phyloP scores from a whole-genome alignment of 148 eudicot species.

The Arctostaphylos glauca region DNA sequence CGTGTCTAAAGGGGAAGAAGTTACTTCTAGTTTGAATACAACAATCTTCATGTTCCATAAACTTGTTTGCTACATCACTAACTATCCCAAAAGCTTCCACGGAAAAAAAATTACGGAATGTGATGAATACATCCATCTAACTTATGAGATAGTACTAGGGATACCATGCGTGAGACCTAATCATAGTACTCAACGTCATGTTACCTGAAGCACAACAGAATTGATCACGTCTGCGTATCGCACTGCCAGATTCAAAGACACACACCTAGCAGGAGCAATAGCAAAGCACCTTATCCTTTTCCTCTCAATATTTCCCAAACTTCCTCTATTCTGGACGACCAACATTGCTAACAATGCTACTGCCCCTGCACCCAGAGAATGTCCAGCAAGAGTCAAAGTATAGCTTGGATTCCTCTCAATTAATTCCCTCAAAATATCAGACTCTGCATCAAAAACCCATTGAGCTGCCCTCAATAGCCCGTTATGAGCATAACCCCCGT shows the following conservation, averaged over 20 bases:
- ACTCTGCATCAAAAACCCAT: slow-evolving; percentile 71
- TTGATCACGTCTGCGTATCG: slow-evolving; percentile 92
- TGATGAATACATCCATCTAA: not conserved
- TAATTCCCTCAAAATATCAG: slow-evolving; percentile 58
- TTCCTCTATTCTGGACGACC: slow-evolving; percentile 59
- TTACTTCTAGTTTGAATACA: not conserved
- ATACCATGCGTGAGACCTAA: not conserved
- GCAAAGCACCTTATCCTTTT: slow-evolving; percentile 82
- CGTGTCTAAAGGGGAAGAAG: not conserved
- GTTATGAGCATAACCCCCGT: slow-evolving; percentile 95
- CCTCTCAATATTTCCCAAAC: slow-evolving; percentile 71
- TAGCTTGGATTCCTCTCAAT: slow-evolving; percentile 58
- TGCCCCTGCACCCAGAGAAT: slow-evolving; percentile 94
- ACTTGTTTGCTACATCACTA: not conserved
- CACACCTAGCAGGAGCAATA: slow-evolving; percentile 90
- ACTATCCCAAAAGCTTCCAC: not conserved
- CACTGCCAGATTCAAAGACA: slow-evolving; percentile 91
- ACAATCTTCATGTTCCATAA: not conserved
- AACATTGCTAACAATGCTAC: slow-evolving; percentile 67
- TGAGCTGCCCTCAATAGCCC: slow-evolving; percentile 81
- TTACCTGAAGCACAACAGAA: slow-evolving; percentile 94
- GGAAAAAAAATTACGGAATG: not conserved
- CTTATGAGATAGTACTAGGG: not conserved
- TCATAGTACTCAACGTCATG: not conserved
- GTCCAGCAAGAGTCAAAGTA: slow-evolving; percentile 89